Base-by-base conservation (phyloP, 208 protist species). In the Trypanosoma conorhini region DNA sequence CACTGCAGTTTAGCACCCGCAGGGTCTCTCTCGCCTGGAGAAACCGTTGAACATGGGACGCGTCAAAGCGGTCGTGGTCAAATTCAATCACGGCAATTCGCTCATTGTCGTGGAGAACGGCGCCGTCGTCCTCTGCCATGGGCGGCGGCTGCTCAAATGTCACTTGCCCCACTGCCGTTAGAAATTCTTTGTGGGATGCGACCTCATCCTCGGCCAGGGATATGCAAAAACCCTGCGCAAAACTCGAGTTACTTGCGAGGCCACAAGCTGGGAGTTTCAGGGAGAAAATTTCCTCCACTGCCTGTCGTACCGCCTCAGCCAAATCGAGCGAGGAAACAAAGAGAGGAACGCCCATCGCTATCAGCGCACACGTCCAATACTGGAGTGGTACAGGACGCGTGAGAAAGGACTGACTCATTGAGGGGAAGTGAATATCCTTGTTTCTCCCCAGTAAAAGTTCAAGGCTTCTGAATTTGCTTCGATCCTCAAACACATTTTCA, bases 401-500 rank as follows among this genome's bases (percentile, higher is more conserved):
- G 26, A 92, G 77, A 58, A 84, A 96, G 15, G 83, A 74, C 26
- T 63, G 59, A 64, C 81, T 92, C 59, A 96, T 76, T 3, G 87
- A 91, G 1, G 81, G 85, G 61, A 93, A 92, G 76, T 93, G 87
- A 22, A 83, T 67, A 66, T 77, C 77, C 12, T 81, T 72, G 73
- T 93, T 88, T 40, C 88, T 74, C 3, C 91, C 87, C 17, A 96
- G 81, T 13, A 96, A 74, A 33, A 94, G 73, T 55, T 94, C 87
- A 62, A 93, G 86, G 67, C 67, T 86, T 33, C 85, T 71, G 51
- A 88, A 83, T 75, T 94, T 93, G 52, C 91, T 92, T 50, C 73
- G 55, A 73, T 96, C 91, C 62, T 94, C 88, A 64, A 96, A 96
- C 30, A 81, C 82, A 75, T 94, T 96, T 72, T 94, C 88, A 55